Base-by-base conservation (phyloP, 495 filamentous ascomycete genomes). In the Podospora didyma region DNA sequence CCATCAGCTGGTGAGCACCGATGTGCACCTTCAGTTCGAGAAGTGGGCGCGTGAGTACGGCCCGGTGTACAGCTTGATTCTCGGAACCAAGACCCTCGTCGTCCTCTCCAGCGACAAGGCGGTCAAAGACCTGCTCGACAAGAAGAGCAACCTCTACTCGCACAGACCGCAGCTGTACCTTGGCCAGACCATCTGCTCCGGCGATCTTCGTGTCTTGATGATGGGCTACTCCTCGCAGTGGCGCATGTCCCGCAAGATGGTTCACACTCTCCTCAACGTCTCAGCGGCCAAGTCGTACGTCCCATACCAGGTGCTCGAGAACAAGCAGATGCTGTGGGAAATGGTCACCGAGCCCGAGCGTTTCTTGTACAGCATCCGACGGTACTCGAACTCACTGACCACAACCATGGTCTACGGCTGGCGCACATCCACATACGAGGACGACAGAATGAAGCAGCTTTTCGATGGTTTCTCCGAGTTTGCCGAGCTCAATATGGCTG, bases 331-430 rank as follows among this genome's bases (percentile, higher is more conserved):
- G 76, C 65, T 81, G 7, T 57, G 68, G 49, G 77, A 75, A 26
- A 60, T 81, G 44, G 59, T 77, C 7, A 68, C 69, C 12, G 52
- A 63, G 21, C 72, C 71, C 5, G 51, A 78, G 49, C 16, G 62
- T 49, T 69, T 78, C 63, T 56, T 78, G n/a, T 67, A 78, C 48
- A 75, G 81, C 58, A 75, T 83, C 46, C 72, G 79, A 11, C 73
- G 80, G 44, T 84, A 80, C 62, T 73, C 79, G 19, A 79, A 77
- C 56, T 72, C 80, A 5, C 65, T 83, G n/a, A 78, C 78, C 4
- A 83, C 80, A 7, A 77, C 73, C 22, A 82, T 83, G 77, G 69
- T 80, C 7, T 84, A 77, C 54, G 81, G 81, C 35, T 82, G 73
- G 65, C 73, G 81, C 14, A 76, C 74, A 4, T 60, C 72, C 0